These are phyloP conservation scores for Zelonia costaricensis DNA, from an alignment of 208 protist species.

Conservation along the genomic window DNA sequence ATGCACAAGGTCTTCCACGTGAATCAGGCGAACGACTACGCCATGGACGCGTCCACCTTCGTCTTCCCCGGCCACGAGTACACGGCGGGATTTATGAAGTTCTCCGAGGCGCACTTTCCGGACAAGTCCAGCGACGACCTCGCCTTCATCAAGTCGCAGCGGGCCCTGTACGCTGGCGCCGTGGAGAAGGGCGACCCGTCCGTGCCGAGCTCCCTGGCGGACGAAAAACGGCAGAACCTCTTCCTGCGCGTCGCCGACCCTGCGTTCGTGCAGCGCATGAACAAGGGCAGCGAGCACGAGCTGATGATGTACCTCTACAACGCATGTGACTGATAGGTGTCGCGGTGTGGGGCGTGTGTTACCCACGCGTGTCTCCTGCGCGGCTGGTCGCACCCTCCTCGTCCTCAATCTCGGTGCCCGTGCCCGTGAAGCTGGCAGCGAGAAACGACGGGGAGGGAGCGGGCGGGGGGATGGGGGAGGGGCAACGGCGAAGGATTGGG, in stretches of 20 bases:
- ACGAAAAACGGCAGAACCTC: constrained; percentile 86
- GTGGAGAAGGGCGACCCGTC: constrained; percentile 56
- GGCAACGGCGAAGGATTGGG: no score
- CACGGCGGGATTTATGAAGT: constrained; percentile 80
- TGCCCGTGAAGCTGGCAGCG: no score
- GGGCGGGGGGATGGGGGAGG: no score
- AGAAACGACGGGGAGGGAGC: no score
- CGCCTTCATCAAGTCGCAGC: constrained; percentile 58
- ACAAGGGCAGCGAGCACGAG: constrained; percentile 32
- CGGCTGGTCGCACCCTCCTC: no score
- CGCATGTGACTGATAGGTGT: constrained; percentile 76
- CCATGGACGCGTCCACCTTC: constrained; percentile 53
- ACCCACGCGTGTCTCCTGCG: no score
- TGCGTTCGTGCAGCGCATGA: constrained; percentile 46
- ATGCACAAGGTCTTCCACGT: constrained; percentile 67
- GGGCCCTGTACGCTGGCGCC: constrained; percentile 39
- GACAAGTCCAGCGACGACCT: constrained; percentile 24
- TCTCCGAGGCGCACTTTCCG: constrained; percentile 37
- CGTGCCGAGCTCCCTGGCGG: constrained; percentile 75
- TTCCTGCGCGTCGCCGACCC: constrained; percentile 85
- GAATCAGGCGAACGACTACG: constrained; percentile 34
- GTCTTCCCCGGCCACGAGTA: constrained; percentile 92
- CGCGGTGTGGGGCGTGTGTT: no score
- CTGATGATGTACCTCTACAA: constrained; percentile 85
- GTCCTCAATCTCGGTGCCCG: no score